Evolutionary conservation across 805 yeast genomes (phyloP).

Genomic region (Yarrowia bubula): DNA sequence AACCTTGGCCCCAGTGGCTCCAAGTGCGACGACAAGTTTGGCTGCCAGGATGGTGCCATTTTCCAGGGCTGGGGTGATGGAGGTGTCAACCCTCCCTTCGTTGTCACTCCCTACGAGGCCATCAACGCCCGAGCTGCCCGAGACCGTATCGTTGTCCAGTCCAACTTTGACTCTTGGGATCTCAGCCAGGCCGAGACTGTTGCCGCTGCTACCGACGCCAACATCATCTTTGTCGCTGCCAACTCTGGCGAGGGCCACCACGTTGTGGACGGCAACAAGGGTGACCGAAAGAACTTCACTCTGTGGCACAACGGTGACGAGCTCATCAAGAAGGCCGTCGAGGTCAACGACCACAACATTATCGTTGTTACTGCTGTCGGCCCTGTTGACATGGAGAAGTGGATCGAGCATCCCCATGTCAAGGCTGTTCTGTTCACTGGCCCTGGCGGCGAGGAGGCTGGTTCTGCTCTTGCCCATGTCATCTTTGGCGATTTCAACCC

Average conservation of each 20-base stretch:
- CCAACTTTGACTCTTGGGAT: constrained; percentile 15
- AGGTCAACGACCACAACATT: constrained; percentile 52
- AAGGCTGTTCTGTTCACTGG: constrained; percentile 57
- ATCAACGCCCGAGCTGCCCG: constrained; percentile 49
- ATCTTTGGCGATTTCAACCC: constrained; percentile 61
- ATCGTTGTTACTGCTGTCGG: constrained; percentile 61
- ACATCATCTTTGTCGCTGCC: constrained; percentile 55
- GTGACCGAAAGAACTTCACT: constrained; percentile 54
- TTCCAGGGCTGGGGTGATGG: constrained; percentile 69
- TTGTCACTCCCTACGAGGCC: constrained; percentile 59
- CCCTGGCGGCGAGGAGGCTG: constrained; percentile 56
- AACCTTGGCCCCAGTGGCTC: constrained; percentile 51
- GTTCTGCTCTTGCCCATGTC: constrained; percentile 57
- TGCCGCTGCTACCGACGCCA: constrained; percentile 43
- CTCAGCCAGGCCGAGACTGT: constrained; percentile 8
- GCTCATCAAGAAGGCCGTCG: constrained; percentile 50
- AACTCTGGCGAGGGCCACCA: constrained; percentile 60
- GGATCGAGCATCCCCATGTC: constrained; percentile 56
- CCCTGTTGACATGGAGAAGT: constrained; percentile 55
- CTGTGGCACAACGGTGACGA: constrained; percentile 61
- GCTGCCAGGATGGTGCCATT: constrained; percentile 52
- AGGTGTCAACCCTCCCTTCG: constrained; percentile 53
- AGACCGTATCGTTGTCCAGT: not conserved
- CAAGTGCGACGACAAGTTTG: constrained; percentile 51
- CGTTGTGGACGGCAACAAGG: constrained; percentile 56